Evolutionary conservation across 768 basidiomycete species (phyloP).

Genomic region (Holtermanniella nyarrowii): DNA sequence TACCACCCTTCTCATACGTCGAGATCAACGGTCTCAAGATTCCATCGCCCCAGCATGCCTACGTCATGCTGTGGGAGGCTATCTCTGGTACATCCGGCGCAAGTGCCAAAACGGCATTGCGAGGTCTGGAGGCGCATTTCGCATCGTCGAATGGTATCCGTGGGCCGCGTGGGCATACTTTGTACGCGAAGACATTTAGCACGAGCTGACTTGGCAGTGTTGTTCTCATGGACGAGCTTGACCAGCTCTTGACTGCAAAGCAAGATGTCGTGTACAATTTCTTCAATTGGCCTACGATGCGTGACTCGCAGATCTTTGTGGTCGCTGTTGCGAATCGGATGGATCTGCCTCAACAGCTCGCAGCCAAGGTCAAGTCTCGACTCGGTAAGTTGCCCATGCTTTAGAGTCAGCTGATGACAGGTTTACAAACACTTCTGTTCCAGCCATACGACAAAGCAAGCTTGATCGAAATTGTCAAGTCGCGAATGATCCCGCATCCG

Average conservation of each 20-base stretch:
- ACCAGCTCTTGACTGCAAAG: constrained; percentile 88
- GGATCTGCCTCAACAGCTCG: constrained; percentile 93
- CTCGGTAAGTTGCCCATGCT: constrained; percentile 51
- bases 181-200: constrained; percentile 47
- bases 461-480: constrained; percentile 74
- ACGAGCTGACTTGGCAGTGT: constrained; percentile 49
- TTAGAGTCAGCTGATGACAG: constrained; percentile 4
- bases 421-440: constrained; percentile 47
- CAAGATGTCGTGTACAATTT: constrained; percentile 99
- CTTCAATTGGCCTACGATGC: constrained; percentile 96
- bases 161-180: constrained; percentile 75
- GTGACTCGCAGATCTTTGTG: constrained; percentile 78
- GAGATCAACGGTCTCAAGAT: constrained; percentile 95
- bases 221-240: constrained; percentile 96
- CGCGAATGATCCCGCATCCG: constrained; percentile 53
- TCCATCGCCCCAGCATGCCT: constrained; percentile 85
- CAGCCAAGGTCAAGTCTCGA: constrained; percentile 80
- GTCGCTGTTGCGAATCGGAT: constrained; percentile 97
- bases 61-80: constrained; percentile 82
- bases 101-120: constrained; percentile 69
- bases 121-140: constrained; percentile 68
- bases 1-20: constrained; percentile 86
- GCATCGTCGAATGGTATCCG: constrained; percentile 41
- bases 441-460: constrained; percentile 65
- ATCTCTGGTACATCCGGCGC: constrained; percentile 67